phyloP scores from a whole-genome alignment of 2,329 filamentous ascomycete species.

The Colletotrichum camelliae region DNA sequence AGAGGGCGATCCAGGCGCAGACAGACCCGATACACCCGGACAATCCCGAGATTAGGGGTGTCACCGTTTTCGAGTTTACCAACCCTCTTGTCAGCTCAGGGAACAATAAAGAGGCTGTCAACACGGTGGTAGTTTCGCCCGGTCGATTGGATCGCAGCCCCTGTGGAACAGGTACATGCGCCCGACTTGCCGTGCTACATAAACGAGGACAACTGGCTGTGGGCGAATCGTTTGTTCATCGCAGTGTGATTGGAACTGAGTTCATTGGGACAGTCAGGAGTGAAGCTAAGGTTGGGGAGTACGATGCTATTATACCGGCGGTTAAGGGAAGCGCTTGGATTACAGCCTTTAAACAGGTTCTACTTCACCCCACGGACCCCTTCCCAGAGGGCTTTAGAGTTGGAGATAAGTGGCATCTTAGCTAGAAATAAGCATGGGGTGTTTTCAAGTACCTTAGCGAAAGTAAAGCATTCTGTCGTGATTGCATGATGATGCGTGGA shows the following conservation, averaged over 20 bases:
- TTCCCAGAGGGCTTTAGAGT: constrained; percentile 40
- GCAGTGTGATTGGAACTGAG: constrained; percentile 25
- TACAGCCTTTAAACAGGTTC: constrained; percentile 46
- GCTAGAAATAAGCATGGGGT: neutral
- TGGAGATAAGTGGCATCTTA: neutral
- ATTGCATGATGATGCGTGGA: neutral
- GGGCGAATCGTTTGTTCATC: constrained; percentile 43
- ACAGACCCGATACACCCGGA: constrained; percentile 47
- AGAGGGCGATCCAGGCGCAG: constrained; percentile 37
- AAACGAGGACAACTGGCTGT: constrained; percentile 41
- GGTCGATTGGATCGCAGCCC: constrained; percentile 52
- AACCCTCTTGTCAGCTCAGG: constrained; percentile 32
- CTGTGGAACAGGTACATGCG: constrained; percentile 50
- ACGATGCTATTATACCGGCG: constrained; percentile 44
- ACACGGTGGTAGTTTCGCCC: constrained; percentile 49
- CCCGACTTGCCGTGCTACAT: constrained; percentile 48
- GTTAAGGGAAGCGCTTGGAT: constrained; percentile 52
- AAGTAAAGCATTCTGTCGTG: accelerated
- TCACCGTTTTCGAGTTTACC: constrained; percentile 44
- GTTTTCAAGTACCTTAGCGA: accelerated
- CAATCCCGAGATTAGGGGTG: constrained; percentile 44
- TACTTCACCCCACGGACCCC: constrained; percentile 49
- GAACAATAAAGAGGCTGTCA: constrained; percentile 34
- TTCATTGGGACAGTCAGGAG: constrained; percentile 46
- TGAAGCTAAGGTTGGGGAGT: constrained; percentile 40